These are phyloP conservation scores for Pelargonium cotyledonis DNA, from an alignment of 441 rosid genomes.

Conservation along the genomic window DNA sequence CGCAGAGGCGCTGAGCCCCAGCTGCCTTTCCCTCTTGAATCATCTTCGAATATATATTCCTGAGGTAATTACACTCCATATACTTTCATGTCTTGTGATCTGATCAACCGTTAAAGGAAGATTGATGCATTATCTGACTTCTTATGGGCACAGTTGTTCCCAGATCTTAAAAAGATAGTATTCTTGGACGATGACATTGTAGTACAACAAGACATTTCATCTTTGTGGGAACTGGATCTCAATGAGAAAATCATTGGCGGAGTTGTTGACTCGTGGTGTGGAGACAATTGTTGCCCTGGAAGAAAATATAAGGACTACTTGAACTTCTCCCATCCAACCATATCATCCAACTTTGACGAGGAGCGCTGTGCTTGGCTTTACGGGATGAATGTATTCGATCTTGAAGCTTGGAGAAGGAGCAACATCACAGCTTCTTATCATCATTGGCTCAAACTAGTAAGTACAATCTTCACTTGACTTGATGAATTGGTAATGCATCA, in stretches of 20 bases:
- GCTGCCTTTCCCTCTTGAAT: slow-evolving; percentile 64
- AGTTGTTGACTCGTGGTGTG: slow-evolving; percentile 66
- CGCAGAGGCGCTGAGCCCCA: slow-evolving; percentile 53
- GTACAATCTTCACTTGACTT: slow-evolving; percentile 14
- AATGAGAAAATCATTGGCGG: slow-evolving; percentile 71
- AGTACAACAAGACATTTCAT: slow-evolving; percentile 71
- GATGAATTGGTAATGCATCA: background rate
- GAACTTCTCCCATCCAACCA: slow-evolving; percentile 66
- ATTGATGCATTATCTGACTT: slow-evolving; percentile 29
- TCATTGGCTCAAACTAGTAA: slow-evolving; percentile 66
- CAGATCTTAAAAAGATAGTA: slow-evolving; percentile 79
- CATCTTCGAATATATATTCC: slow-evolving; percentile 78
- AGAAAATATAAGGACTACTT: slow-evolving; percentile 67
- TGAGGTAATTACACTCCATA: slow-evolving; percentile 40
- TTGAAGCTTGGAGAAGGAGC: slow-evolving; percentile 75
- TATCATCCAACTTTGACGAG: slow-evolving; percentile 51
- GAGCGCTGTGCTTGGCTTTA: slow-evolving; percentile 78
- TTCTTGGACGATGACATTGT: slow-evolving; percentile 93
- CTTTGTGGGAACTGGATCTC: slow-evolving; percentile 75
- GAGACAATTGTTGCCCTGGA: slow-evolving; percentile 75
- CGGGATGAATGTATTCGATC: slow-evolving; percentile 85
- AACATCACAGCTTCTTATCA: slow-evolving; percentile 59
- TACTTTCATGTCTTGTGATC: slow-evolving; percentile 18
- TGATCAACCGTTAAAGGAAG: slow-evolving; percentile 16
- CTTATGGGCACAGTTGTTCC: slow-evolving; percentile 61